Conservation (phyloP, 2,329 filamentous ascomycete genomes). For the Colletotrichum eremochloae region DNA sequence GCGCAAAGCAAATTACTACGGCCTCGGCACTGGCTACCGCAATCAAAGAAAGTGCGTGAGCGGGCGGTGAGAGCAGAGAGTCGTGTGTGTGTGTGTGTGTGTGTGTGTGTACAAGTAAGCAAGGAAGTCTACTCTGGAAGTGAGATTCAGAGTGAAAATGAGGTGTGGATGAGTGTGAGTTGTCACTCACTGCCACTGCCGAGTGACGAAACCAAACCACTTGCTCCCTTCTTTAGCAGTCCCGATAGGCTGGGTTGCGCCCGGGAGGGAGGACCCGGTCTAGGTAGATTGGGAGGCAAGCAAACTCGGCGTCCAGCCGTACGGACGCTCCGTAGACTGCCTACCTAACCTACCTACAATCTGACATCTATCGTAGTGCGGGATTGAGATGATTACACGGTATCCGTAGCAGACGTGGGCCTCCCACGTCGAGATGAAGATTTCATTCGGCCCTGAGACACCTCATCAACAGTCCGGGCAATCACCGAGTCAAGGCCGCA, state of each 20-base stretch:
- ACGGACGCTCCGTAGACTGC: neutral
- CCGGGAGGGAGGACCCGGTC: slow-evolving; percentile 17
- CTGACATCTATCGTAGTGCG: neutral
- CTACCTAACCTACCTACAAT: neutral
- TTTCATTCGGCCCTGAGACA: neutral
- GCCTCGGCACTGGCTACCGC: slow-evolving; percentile 11
- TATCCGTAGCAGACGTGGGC: neutral
- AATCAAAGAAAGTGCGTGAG: neutral
- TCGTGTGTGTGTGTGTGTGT: neutral
- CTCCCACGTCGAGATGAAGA: neutral
- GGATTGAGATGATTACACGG: neutral
- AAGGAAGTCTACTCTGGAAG: slow-evolving; percentile 1
- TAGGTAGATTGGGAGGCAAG: neutral
- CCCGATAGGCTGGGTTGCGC: slow-evolving; percentile 25
- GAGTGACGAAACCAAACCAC: slow-evolving; percentile 28
- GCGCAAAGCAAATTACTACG: neutral
- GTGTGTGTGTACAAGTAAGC: neutral
- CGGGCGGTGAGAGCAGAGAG: slow-evolving; percentile 9
- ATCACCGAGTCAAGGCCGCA: neutral
- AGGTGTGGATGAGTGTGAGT: slow-evolving; percentile 38
- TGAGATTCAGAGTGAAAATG: slow-evolving; percentile 19
- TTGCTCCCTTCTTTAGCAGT: slow-evolving; percentile 35
- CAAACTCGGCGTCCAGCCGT: neutral
- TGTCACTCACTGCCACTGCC: slow-evolving; percentile 42
- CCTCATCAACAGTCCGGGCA: neutral